phyloP scores from a whole-genome alignment of 208 protist genomes.

The Acanthamoeba culbertsoni region DNA sequence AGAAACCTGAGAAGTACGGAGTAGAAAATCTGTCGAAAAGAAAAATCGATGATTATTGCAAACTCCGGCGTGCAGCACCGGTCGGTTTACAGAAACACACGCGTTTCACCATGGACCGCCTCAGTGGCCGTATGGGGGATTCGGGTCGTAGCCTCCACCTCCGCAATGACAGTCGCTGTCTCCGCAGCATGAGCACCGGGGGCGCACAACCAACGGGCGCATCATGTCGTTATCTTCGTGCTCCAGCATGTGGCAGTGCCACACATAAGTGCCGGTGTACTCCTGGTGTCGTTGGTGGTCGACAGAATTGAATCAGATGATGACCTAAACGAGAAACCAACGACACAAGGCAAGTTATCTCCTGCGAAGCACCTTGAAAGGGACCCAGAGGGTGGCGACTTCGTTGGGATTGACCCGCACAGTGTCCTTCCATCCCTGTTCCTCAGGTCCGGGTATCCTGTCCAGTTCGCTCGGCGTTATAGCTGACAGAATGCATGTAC shows the following conservation, averaged over 20 bases:
- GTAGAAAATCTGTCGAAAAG: too few relatives aligned
- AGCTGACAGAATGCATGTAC: neutral
- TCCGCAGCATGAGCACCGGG: too few relatives aligned
- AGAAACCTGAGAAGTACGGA: too few relatives aligned
- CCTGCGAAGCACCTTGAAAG: neutral
- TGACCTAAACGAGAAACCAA: neutral
- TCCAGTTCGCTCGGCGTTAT: neutral
- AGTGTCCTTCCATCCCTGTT: constrained; percentile 47
- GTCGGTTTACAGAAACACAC: too few relatives aligned
- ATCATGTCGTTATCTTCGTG: constrained; percentile 35
- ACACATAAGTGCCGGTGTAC: neutral
- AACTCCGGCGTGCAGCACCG: too few relatives aligned
- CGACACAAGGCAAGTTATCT: neutral
- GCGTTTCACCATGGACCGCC: too few relatives aligned
- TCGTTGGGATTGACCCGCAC: neutral
- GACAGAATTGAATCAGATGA: too few relatives aligned
- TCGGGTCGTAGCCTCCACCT: too few relatives aligned
- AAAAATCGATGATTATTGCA: too few relatives aligned
- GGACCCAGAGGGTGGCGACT: neutral
- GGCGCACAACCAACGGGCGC: neutral
- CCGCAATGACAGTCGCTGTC: too few relatives aligned
- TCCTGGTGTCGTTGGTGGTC: too few relatives aligned
- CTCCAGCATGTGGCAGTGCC: constrained; percentile 42
- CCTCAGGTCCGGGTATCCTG: neutral
- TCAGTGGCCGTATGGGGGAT: too few relatives aligned